These are phyloP conservation scores for Baorangia bicolor DNA, from an alignment of 768 basidiomycete genomes.

Conservation along the genomic window DNA sequence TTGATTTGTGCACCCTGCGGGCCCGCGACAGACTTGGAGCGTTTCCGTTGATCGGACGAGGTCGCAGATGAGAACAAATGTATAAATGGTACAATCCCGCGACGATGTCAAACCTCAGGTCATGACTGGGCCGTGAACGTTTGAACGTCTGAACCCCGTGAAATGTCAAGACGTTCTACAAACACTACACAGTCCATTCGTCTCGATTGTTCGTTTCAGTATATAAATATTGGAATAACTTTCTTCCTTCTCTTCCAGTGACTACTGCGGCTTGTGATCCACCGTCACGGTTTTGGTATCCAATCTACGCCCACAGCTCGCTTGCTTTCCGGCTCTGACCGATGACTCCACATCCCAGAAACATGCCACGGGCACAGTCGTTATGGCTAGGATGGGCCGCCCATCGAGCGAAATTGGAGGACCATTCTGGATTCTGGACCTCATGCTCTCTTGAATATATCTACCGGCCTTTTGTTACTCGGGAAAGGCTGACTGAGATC, in stretches of 20 bases:
- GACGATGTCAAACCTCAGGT: too few relatives aligned
- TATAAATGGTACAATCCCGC: neutral
- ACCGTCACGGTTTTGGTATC: neutral
- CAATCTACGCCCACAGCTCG: neutral
- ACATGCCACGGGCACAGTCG: neutral
- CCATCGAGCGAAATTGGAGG: neutral
- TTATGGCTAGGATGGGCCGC: neutral
- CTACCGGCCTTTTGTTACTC: neutral
- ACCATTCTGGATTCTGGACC: neutral
- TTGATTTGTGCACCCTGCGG: neutral
- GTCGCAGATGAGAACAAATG: neutral
- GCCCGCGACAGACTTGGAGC: neutral
- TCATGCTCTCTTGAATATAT: neutral
- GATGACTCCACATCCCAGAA: neutral
- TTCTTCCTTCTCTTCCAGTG: neutral
- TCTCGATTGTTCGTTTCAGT: neutral
- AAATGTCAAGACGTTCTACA: neutral
- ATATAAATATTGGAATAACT: neutral
- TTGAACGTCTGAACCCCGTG: too few relatives aligned
- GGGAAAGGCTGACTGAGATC: neutral
- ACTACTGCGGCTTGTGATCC: neutral
- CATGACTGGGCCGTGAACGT: too few relatives aligned
- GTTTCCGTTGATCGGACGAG: neutral
- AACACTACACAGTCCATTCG: neutral
- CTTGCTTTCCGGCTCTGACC: too few relatives aligned